phyloP scores from a whole-genome alignment of 2,329 filamentous ascomycete genomes.

The Arthrobotrys conoides region DNA sequence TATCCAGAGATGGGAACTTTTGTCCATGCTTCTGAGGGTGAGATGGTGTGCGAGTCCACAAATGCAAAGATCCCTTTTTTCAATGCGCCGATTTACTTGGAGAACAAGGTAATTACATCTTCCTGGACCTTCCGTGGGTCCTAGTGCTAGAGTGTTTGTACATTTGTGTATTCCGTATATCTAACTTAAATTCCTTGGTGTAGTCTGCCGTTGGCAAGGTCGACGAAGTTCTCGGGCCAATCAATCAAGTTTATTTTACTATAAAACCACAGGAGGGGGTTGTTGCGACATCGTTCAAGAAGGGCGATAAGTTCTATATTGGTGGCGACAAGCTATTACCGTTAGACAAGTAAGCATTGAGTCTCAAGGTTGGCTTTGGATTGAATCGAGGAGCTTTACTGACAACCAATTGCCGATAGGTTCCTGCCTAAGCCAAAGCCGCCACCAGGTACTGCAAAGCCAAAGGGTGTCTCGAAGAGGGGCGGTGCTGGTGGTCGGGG shows the following conservation, averaged over 20 bases:
- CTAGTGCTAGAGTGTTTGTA: not conserved
- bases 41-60: constrained; percentile 96
- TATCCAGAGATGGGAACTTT: constrained; percentile 88
- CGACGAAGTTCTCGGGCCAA: constrained; percentile 95
- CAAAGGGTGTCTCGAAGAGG: constrained; percentile 56
- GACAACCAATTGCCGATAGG: constrained; percentile 1
- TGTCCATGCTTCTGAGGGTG: constrained; percentile 94
- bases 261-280: constrained; percentile 98
- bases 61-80: constrained; percentile 98
- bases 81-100: constrained; percentile 98
- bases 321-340: constrained; percentile 93
- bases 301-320: constrained; percentile 97
- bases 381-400: not conserved
- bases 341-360: constrained; percentile 77
- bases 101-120: constrained; percentile 82
- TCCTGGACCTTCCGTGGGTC: not conserved
- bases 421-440: constrained; percentile 55
- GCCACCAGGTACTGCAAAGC: constrained; percentile 49
- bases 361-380: not conserved
- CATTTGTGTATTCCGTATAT: not conserved
- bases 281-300: constrained; percentile 92
- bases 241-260: constrained; percentile 99
- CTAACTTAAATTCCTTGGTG: constrained; percentile 15
- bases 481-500: constrained; percentile 36
- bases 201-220: constrained; percentile 93